Evolutionary conservation across 805 yeast genomes (phyloP).

Genomic region (Sugiyamaella americana): DNA sequence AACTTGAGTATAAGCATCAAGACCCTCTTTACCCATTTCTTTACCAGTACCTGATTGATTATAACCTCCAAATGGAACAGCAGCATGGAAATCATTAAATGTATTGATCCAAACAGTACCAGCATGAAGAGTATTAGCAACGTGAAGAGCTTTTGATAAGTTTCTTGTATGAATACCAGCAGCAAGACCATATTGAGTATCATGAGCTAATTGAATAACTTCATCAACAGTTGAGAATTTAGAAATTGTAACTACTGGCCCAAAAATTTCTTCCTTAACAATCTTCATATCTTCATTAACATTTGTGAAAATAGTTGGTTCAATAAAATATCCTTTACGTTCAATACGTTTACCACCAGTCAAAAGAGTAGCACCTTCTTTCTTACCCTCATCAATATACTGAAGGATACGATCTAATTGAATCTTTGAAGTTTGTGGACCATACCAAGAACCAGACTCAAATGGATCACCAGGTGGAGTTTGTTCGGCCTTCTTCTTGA

Average conservation of each 20-base stretch:
- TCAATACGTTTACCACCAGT: constrained; percentile 65
- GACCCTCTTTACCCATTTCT: constrained; percentile 72
- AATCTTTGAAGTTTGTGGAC: constrained; percentile 79
- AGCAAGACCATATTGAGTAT: constrained; percentile 75
- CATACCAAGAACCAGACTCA: constrained; percentile 67
- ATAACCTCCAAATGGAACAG: constrained; percentile 78
- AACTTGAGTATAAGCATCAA: constrained; percentile 62
- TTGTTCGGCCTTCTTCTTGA: constrained; percentile 45
- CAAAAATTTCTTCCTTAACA: constrained; percentile 80
- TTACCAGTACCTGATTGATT: constrained; percentile 76
- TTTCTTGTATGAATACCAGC: constrained; percentile 73
- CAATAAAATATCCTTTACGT: constrained; percentile 54
- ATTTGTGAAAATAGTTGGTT: constrained; percentile 73
- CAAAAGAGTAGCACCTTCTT: constrained; percentile 76
- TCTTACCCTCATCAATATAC: constrained; percentile 69
- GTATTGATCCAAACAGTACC: constrained; percentile 71
- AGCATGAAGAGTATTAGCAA: constrained; percentile 55
- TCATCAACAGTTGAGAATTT: constrained; percentile 63
- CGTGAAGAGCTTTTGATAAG: constrained; percentile 55
- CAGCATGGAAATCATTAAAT: constrained; percentile 61
- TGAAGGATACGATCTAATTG: constrained; percentile 72
- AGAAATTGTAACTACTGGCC: constrained; percentile 76
- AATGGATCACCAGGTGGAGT: constrained; percentile 66
- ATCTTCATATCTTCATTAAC: constrained; percentile 61
- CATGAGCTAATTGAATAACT: constrained; percentile 63